Evolutionary conservation across 768 basidiomycete genomes (phyloP).

Genomic region (Boletus sensibilis): DNA sequence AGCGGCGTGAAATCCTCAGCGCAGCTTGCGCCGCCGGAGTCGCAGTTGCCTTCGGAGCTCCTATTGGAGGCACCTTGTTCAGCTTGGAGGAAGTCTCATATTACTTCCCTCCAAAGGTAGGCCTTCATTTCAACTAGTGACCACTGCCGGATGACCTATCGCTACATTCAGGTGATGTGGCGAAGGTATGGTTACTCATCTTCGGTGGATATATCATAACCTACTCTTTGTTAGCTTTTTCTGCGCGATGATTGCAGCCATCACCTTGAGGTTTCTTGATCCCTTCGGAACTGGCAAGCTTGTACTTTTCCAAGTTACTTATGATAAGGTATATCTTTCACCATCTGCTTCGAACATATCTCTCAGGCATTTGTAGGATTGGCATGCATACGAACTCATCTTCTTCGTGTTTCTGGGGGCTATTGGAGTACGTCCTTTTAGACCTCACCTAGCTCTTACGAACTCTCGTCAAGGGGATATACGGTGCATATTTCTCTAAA

Average conservation of each 20-base stretch:
- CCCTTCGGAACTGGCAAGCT: conserved; percentile 95
- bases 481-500: conserved; percentile 91
- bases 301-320: conserved; percentile 89
- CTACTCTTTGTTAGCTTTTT: conserved; percentile 70
- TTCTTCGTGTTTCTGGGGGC: conserved; percentile 85
- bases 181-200: conserved; percentile 57
- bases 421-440: conserved; percentile 65
- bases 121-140: not conserved
- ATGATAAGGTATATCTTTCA: conserved; percentile 59
- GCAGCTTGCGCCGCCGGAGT: conserved; percentile 98
- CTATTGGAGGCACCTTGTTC: conserved; percentile 90
- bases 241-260: conserved; percentile 96
- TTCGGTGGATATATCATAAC: not conserved
- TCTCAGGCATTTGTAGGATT: conserved; percentile 57
- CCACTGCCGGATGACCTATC: conserved; percentile 1
- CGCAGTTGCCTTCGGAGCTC: conserved; percentile 95
- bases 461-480: conserved; percentile 64
- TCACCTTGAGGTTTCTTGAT: conserved; percentile 89
- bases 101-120: conserved; percentile 92
- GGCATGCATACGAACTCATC: conserved; percentile 86
- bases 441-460: conserved; percentile 2
- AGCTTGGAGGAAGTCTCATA: conserved; percentile 95
- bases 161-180: conserved; percentile 76
- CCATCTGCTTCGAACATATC: not conserved
- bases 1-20: conserved; percentile 90